Base-by-base conservation (phyloP, 768 basidiomycete species). In the Mrakia blollopis region DNA sequence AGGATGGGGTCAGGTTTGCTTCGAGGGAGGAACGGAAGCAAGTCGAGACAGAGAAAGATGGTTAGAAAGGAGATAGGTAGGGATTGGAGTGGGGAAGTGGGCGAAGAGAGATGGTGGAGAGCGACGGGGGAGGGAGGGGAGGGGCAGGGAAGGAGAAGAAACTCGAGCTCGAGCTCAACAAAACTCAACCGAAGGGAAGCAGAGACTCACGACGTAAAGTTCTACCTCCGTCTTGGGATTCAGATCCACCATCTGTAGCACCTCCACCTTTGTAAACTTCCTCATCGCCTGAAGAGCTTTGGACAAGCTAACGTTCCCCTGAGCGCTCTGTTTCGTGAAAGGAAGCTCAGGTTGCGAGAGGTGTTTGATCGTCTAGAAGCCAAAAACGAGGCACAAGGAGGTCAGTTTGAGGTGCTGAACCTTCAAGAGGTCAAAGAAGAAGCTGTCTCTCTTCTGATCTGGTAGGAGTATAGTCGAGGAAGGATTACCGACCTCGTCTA, bases 241-340 rank as follows among this genome's bases (percentile, higher is more conserved):
- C 2, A 77, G 28, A 41, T 77, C 76, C 21, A 73, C 72, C 71
- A 77, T 77, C 65, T 77, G 76, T 1, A 77, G 72, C 28, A 77
- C 41, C 67, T 77, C 76, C 21, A 77, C 50, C 72, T 77, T 72
- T 0, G 76, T 77, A 23, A 77, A 69, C 72, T 77, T 77, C 35
- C 57, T 62, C 47, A 77, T 54, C 50, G 30, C 70, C 52, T 77
- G 76, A 5, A 77, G 72, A 13, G 57, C 11, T 11, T 52, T 52
- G 6, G 76, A 77, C 37, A 77, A 65, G n/a, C 28, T n/a, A 11
- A 63, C 71, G 72, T 77, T 77, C 16, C 30, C 76, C 35, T 47
- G 60, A 0, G 63, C 57, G 35, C 47, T 65, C 70, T 77, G 76
- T 23, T 63, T 61, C 35, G 62, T 28, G 21, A 65, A 67, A 13